These are phyloP conservation scores for Solanum medicagineum DNA, from an alignment of 257 asterid genomes.

Conservation along the genomic window DNA sequence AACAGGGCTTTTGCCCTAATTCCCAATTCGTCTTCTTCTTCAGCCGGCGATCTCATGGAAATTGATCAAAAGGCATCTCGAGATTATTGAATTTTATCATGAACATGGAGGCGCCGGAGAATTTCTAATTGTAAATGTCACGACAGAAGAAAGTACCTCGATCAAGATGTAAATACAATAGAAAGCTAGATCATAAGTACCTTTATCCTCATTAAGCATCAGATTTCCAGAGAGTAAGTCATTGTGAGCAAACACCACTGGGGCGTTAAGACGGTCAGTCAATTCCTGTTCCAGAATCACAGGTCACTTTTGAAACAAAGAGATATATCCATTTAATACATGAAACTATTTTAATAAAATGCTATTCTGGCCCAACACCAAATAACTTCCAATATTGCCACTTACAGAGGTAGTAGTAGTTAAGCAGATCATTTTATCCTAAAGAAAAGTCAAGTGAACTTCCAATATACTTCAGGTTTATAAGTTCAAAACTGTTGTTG, in stretches of 20 bases:
- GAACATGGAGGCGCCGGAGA: neutral
- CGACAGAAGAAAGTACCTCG: neutral
- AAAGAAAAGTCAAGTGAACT: neutral
- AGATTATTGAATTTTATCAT: neutral
- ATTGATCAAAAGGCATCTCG: neutral
- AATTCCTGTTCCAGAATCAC: conserved; percentile 46
- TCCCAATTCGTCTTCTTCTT: too few relatives aligned
- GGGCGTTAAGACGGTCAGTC: conserved; percentile 60
- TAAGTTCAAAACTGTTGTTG: neutral
- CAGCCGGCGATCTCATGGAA: too few relatives aligned
- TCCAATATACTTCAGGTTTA: neutral
- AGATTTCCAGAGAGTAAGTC: conserved; percentile 91
- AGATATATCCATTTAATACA: neutral
- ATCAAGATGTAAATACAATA: neutral
- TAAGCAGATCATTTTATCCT: neutral
- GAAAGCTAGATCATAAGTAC: conserved; percentile 22
- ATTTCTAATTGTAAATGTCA: neutral
- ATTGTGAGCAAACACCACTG: conserved; percentile 72
- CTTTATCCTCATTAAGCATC: conserved; percentile 83
- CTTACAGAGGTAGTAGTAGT: neutral
- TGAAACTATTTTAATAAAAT: neutral
- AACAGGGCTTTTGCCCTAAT: too few relatives aligned
- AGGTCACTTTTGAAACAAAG: neutral
- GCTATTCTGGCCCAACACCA: neutral
- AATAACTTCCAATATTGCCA: neutral